Percentiles rank a stretch among this genome's conserved stretches.
phyloP scores from a whole-genome alignment of 305 asterid genomes.

The Fraxinus sp. region DNA sequence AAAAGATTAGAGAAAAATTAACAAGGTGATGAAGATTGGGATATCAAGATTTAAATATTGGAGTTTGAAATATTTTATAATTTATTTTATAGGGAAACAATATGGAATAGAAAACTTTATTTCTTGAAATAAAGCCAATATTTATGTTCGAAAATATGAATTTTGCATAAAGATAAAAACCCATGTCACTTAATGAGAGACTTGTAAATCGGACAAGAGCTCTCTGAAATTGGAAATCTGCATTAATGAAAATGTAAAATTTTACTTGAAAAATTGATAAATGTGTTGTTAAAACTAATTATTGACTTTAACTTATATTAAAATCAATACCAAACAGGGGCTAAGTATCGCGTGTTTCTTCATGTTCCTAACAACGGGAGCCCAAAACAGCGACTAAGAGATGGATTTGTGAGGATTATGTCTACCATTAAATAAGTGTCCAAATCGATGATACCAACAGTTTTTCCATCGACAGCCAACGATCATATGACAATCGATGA shows the following conservation, averaged over 20 bases:
- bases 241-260: no score
- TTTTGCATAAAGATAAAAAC: not conserved
- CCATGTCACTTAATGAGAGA: not conserved
- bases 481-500: not conserved
- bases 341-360: no score
- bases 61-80: not conserved
- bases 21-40: not conserved
- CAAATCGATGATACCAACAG: not conserved
- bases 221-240: not conserved
- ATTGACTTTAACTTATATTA: no score
- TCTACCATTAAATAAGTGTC: not conserved
- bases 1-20: not conserved
- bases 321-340: no score
- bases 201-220: not conserved
- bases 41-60: not conserved
- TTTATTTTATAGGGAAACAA: not conserved
- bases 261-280: no score
- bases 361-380: not conserved
- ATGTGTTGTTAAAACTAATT: no score
- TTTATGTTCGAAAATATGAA: no score
- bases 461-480: no score
- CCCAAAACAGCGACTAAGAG: not conserved
- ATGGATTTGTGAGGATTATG: not conserved
- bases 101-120: not conserved
- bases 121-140: no score